Evolutionary conservation across 768 basidiomycete genomes (phyloP).

Genomic region (Myochromella boudieri): DNA sequence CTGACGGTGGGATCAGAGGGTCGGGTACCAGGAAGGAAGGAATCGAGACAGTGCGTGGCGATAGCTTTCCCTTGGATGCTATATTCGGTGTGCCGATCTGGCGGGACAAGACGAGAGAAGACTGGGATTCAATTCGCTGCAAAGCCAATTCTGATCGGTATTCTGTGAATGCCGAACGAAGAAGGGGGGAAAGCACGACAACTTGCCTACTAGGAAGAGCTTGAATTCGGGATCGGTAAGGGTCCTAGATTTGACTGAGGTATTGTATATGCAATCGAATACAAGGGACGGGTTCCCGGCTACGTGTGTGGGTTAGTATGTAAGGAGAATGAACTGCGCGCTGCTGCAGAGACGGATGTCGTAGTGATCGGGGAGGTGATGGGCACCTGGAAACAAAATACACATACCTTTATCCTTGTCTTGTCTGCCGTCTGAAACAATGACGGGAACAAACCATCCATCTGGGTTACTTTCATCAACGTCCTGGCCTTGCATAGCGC

Average conservation of each 20-base stretch:
- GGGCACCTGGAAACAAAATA: conserved; percentile 1
- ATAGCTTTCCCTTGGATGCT: conserved; percentile 67
- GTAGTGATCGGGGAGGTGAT: background rate
- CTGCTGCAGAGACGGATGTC: background rate
- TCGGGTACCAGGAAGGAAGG: conserved; percentile 40
- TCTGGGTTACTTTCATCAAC: conserved; percentile 35
- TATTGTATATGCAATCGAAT: conserved; percentile 71
- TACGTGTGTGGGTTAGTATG: conserved; percentile 24
- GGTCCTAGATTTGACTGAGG: conserved; percentile 55
- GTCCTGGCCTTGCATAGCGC: conserved; percentile 54
- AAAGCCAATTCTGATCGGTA: conserved; percentile 57
- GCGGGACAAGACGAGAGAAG: conserved; percentile 60
- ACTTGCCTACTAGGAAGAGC: conserved; percentile 65
- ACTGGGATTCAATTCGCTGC: conserved; percentile 65
- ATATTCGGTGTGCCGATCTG: conserved; percentile 77
- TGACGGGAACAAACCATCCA: conserved; percentile 66
- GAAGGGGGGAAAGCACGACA: no score
- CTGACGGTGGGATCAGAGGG: conserved; percentile 11
- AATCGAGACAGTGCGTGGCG: conserved; percentile 55
- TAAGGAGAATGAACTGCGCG: conserved; percentile 3
- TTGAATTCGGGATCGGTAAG: conserved; percentile 67
- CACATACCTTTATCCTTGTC: conserved; percentile 70
- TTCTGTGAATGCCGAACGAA: background rate
- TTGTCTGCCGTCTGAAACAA: conserved; percentile 61
- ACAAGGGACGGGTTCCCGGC: conserved; percentile 71